These are phyloP conservation scores for Saccharum officinarum DNA, from an alignment of 176 grass and related monocot species.

Conservation along the genomic window DNA sequence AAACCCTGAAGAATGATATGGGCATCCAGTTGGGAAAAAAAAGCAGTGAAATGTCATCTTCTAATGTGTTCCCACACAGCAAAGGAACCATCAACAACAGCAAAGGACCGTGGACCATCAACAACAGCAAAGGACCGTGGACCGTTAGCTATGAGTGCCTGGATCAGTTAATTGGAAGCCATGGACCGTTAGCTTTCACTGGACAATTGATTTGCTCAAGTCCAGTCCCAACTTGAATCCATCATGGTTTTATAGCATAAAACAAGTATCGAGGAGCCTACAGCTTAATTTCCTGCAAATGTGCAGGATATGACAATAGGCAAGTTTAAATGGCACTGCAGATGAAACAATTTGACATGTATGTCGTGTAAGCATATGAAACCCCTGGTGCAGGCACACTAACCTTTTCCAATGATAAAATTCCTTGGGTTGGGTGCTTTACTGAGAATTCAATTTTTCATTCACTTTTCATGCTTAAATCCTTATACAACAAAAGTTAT, in stretches of 20 bases:
- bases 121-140: no score
- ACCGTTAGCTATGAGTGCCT: slow-evolving; percentile 72
- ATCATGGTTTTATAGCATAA: not conserved
- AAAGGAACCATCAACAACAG: no score
- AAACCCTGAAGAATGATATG: no score
- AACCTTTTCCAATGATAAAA: not conserved
- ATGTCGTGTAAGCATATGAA: not conserved
- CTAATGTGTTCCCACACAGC: no score
- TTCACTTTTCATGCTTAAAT: not conserved
- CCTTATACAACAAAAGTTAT: not conserved
- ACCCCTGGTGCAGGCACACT: not conserved
- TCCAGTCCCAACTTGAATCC: not conserved
- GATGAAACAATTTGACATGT: not conserved
- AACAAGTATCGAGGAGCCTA: not conserved
- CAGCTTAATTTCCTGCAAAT: not conserved
- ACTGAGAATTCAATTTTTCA: not conserved
- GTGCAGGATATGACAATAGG: not conserved
- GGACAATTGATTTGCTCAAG: not conserved
- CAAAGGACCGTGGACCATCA: no score
- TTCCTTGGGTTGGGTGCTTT: not conserved
- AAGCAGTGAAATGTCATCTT: no score
- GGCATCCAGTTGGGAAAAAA: no score
- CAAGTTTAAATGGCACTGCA: not conserved
- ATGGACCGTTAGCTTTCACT: slow-evolving; percentile 6
- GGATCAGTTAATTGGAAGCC: slow-evolving; percentile 25